Percentiles rank a stretch among this genome's conserved stretches.
Evolutionary conservation across 768 basidiomycete species (phyloP).

Genomic region (Mycena galopus): DNA sequence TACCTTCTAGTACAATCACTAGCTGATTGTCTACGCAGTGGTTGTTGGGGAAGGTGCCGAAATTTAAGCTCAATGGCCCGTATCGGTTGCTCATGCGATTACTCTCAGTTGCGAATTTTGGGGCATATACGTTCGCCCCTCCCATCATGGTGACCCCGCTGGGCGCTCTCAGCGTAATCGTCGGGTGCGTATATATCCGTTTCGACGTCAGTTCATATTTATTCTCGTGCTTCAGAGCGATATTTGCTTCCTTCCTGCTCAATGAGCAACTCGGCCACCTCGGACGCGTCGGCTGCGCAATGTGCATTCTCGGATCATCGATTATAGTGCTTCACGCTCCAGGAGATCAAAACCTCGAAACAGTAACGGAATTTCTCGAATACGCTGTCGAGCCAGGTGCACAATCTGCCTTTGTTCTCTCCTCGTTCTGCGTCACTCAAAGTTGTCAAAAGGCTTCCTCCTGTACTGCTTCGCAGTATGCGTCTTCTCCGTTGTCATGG

Average conservation of each 20-base stretch:
- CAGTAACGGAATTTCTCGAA: slow-evolving; percentile 92
- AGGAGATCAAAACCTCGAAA: slow-evolving; percentile 91
- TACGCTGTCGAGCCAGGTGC: slow-evolving; percentile 93
- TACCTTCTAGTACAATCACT: neutral
- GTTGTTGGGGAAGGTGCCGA: slow-evolving; percentile 88
- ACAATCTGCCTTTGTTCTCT: slow-evolving; percentile 35
- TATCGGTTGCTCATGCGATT: neutral
- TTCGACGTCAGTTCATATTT: neutral
- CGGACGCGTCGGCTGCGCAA: too few relatives aligned
- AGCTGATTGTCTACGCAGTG: slow-evolving; percentile 63
- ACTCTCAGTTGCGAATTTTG: slow-evolving; percentile 83
- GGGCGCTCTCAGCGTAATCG: slow-evolving; percentile 93
- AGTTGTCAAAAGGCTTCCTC: slow-evolving; percentile 75
- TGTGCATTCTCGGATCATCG: too few relatives aligned
- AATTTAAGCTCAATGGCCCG: neutral
- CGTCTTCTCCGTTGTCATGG: slow-evolving; percentile 88
- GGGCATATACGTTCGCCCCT: too few relatives aligned
- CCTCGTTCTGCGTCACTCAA: neutral
- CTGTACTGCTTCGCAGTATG: slow-evolving; percentile 89
- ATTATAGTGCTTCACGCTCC: slow-evolving; percentile 97
- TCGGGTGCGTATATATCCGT: slow-evolving; percentile 65
- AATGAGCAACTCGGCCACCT: too few relatives aligned
- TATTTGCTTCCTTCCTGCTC: too few relatives aligned
- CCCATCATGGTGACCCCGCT: slow-evolving; percentile 96
- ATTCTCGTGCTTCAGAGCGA: neutral